A percentile compares a stretch with the other conserved stretches of the same genome.
Evolutionary conservation across 2,329 filamentous ascomycete species (phyloP).

Genomic region (Aspergillus niger): DNA sequence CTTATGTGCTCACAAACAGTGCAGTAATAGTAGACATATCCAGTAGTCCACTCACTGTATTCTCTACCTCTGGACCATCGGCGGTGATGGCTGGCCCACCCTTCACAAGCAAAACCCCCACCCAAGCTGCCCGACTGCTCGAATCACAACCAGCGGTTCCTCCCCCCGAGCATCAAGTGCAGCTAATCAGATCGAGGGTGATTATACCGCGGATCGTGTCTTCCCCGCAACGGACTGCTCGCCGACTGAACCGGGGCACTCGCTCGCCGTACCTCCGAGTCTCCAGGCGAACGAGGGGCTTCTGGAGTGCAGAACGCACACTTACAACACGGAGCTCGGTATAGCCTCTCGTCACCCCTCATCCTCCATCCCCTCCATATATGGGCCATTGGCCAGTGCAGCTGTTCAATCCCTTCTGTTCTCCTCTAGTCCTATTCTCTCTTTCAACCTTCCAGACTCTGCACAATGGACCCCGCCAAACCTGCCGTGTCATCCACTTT

Average conservation of each 20-base stretch:
- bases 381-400: slow-evolving; percentile 20
- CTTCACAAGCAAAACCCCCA: not conserved
- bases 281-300: slow-evolving; percentile 13
- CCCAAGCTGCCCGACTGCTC: not conserved
- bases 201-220: slow-evolving; percentile 9
- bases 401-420: not conserved
- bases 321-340: slow-evolving; percentile 3
- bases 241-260: slow-evolving; percentile 27
- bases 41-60: not conserved
- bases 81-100: not conserved
- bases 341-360: slow-evolving; percentile 17
- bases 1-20: not conserved
- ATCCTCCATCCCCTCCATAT: slow-evolving; percentile 19
- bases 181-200: slow-evolving; percentile 6
- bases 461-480: slow-evolving; percentile 27
- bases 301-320: slow-evolving; percentile 23
- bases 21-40: not conserved
- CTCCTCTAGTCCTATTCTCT: not conserved
- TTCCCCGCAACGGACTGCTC: slow-evolving; percentile 22
- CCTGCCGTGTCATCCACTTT: slow-evolving; percentile 30
- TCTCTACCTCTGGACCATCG: not conserved
- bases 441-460: slow-evolving; percentile 3
- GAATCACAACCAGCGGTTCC: not conserved
- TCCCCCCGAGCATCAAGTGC: not conserved
- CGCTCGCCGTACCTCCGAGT: slow-evolving; percentile 28